phyloP scores from a whole-genome alignment of 208 protist genomes.

The Wallacemonas sp. region DNA sequence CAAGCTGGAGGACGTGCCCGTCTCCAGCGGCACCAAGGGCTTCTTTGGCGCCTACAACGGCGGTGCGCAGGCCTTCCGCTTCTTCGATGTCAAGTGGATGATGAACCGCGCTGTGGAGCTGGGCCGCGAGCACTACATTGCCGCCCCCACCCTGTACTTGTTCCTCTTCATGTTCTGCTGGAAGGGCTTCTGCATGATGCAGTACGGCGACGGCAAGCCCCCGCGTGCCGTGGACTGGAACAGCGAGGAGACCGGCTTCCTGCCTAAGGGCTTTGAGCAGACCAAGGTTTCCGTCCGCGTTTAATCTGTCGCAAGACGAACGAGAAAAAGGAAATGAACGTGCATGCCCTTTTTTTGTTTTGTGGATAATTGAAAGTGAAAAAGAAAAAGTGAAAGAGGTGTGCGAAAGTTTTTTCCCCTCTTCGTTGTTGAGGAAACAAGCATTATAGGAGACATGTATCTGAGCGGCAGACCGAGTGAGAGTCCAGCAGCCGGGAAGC shows the following conservation, averaged over 20 bases:
- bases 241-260: conserved; percentile 78
- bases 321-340: not conserved
- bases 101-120: conserved; percentile 89
- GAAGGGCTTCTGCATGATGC: conserved; percentile 71
- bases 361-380: conserved; percentile 13
- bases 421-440: too few relatives aligned
- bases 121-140: conserved; percentile 87
- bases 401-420: too few relatives aligned
- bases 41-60: conserved; percentile 86
- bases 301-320: conserved; percentile 27
- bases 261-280: conserved; percentile 71
- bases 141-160: conserved; percentile 72
- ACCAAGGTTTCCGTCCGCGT: conserved; percentile 63
- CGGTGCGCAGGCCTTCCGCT: conserved; percentile 49
- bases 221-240: conserved; percentile 90
- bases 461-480: too few relatives aligned
- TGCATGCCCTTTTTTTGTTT: conserved; percentile 18
- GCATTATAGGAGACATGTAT: too few relatives aligned
- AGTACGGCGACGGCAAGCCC: conserved; percentile 84
- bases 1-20: conserved; percentile 77
- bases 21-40: conserved; percentile 55
- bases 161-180: conserved; percentile 90
- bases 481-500: too few relatives aligned
- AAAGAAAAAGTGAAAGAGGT: conserved; percentile 14
- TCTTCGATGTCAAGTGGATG: conserved; percentile 92